These are phyloP conservation scores for Chrysanthemum makinoi DNA, from an alignment of 129 eudicot genomes.

Conservation along the genomic window DNA sequence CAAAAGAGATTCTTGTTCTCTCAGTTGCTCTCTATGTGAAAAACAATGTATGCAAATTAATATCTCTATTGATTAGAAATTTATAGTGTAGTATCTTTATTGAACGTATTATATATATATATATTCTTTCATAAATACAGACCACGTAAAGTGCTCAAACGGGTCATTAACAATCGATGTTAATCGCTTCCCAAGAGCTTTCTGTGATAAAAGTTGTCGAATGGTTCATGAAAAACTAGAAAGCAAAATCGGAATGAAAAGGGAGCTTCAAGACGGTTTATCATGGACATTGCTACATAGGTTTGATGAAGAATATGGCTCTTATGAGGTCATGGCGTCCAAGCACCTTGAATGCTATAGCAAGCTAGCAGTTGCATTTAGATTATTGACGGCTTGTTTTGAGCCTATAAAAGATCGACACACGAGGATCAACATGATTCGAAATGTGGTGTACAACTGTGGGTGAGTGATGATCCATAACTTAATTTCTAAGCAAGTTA, in stretches of 20 bases:
- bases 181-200: slow-evolving; percentile 35
- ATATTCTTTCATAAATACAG: slow-evolving; percentile 19
- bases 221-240: slow-evolving; percentile 48
- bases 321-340: slow-evolving; percentile 24
- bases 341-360: slow-evolving; percentile 42
- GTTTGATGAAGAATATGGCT: slow-evolving; percentile 33
- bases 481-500: neutral
- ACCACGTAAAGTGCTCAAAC: slow-evolving; percentile 46
- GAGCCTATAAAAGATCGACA: slow-evolving; percentile 57
- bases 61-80: neutral
- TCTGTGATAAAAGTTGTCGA: slow-evolving; percentile 53
- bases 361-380: slow-evolving; percentile 56
- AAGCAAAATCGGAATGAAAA: slow-evolving; percentile 40
- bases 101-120: neutral
- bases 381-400: slow-evolving; percentile 47
- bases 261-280: slow-evolving; percentile 34
- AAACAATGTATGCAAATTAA: slow-evolving; percentile 47
- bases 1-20: slow-evolving; percentile 25
- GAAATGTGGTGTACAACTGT: slow-evolving; percentile 55
- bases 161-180: slow-evolving; percentile 23
- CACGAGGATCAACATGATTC: slow-evolving; percentile 43
- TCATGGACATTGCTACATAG: slow-evolving; percentile 56
- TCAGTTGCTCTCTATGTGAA: slow-evolving; percentile 50
- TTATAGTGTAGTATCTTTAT: neutral
- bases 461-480: slow-evolving; percentile 41